Evolutionary conservation across 139 green algal species (phyloP).

Genomic region (Desmodesmus armatus): DNA sequence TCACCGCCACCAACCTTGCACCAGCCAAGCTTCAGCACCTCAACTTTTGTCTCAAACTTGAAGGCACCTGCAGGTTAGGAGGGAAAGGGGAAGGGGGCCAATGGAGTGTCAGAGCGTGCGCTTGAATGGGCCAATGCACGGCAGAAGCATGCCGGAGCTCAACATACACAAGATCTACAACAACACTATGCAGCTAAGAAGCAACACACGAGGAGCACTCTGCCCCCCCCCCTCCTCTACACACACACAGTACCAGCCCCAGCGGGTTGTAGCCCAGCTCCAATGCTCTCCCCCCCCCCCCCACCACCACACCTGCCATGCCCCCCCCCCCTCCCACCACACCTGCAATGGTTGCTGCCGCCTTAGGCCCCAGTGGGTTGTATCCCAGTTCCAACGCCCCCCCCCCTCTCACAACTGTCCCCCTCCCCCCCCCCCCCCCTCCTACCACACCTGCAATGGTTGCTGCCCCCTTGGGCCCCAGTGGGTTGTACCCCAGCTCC

Average conservation of each 20-base stretch:
- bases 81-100: background rate
- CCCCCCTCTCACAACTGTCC: too few species aligned
- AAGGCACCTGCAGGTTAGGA: constrained; percentile 17
- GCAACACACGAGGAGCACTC: too few species aligned
- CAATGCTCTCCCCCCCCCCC: background rate
- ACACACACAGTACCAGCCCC: background rate
- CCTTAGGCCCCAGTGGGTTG: constrained; percentile 54
- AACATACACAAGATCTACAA: too few species aligned
- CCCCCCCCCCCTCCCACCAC: too few species aligned
- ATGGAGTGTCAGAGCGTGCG: background rate
- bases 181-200: too few species aligned
- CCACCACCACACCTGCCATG: too few species aligned
- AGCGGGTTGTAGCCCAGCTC: constrained; percentile 1
- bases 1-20: constrained; percentile 92
- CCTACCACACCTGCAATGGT: constrained; percentile 16
- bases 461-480: constrained; percentile 77
- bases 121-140: background rate
- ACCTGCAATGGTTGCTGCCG: constrained; percentile 49
- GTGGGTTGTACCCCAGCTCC: constrained; percentile 97
- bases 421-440: too few species aligned
- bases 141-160: too few species aligned
- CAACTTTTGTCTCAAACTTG: constrained; percentile 65
- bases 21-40: constrained; percentile 93
- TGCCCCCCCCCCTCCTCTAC: background rate
- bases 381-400: background rate